A percentile compares a stretch with the other conserved stretches of the same genome.
Evolutionary conservation across 2,329 filamentous ascomycete genomes (phyloP).

Genomic region (Oidium heveae): DNA sequence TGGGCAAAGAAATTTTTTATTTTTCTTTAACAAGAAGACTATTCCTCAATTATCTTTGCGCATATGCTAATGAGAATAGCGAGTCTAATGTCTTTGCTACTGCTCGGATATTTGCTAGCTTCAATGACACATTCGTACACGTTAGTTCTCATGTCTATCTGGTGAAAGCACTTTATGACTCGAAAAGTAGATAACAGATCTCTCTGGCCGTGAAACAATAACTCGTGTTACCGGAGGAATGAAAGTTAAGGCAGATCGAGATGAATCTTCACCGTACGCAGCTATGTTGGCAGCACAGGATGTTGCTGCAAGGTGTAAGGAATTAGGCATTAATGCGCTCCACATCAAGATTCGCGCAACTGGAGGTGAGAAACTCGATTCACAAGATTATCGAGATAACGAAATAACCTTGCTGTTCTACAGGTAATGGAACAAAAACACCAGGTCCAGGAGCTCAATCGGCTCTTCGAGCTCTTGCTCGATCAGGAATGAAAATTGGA

Average conservation of each 20-base stretch:
- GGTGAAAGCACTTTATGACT: conserved; percentile 5
- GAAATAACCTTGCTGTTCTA: conserved; percentile 1
- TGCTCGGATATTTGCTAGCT: conserved; percentile 55
- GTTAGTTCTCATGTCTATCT: conserved; percentile 26
- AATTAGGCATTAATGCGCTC: conserved; percentile 74
- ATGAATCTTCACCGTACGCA: conserved; percentile 98
- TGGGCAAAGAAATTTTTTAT: no score
- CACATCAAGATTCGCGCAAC: conserved; percentile 99
- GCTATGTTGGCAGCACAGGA: conserved; percentile 99
- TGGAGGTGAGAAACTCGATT: conserved; percentile 37
- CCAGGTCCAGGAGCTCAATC: conserved; percentile 97
- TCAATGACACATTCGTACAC: conserved; percentile 58
- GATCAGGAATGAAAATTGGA: conserved; percentile 98
- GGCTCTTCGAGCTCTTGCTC: conserved; percentile 91
- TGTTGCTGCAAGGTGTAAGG: conserved; percentile 73
- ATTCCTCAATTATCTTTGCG: not conserved
- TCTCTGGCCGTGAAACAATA: conserved; percentile 93
- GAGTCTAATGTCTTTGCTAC: conserved; percentile 51
- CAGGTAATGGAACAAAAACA: conserved; percentile 97
- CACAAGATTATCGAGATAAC: not conserved
- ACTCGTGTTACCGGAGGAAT: conserved; percentile 99
- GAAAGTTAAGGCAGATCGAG: conserved; percentile 99
- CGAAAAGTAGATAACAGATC: conserved; percentile 26
- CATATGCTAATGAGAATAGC: conserved; percentile 16
- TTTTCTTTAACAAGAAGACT: no score